These are phyloP conservation scores for Xeromyces bisporus DNA, from an alignment of 495 filamentous ascomycete genomes.

Conservation along the genomic window DNA sequence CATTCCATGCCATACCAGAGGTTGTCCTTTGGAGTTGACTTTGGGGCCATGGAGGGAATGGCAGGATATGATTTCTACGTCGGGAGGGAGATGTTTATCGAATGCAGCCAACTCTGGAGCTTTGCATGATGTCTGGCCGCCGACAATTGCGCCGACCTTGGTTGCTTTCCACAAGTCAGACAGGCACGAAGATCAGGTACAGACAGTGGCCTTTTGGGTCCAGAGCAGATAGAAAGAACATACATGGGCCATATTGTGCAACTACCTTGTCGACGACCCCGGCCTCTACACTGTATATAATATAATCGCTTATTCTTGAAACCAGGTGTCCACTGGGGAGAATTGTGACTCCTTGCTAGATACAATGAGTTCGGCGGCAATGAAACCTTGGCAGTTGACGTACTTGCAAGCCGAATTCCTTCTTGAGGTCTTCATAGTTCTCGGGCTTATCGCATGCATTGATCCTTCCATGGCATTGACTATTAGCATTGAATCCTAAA, in stretches of 20 bases:
- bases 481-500: too few species aligned
- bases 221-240: conserved; percentile 17
- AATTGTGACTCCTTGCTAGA: conserved; percentile 39
- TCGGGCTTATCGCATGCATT: conserved; percentile 87
- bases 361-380: conserved; percentile 25
- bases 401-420: conserved; percentile 65
- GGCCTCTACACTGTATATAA: conserved; percentile 95
- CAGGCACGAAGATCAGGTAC: conserved; percentile 3
- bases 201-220: not conserved
- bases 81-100: conserved; percentile 67
- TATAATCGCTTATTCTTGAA: conserved; percentile 85
- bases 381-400: conserved; percentile 22
- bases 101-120: conserved; percentile 91
- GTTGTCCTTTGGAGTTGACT: conserved; percentile 74
- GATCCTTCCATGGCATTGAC: conserved; percentile 41
- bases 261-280: conserved; percentile 75
- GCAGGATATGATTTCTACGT: conserved; percentile 89
- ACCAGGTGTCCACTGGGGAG: conserved; percentile 87
- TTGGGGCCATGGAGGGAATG: conserved; percentile 92
- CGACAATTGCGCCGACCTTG: conserved; percentile 82
- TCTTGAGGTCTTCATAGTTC: conserved; percentile 54
- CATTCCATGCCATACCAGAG: conserved; percentile 47
- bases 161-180: conserved; percentile 48
- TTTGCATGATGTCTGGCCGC: conserved; percentile 96
- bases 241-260: conserved; percentile 79